These are phyloP conservation scores for Diplodia sapinea DNA, from an alignment of 2,329 filamentous ascomycete species.

Conservation along the genomic window DNA sequence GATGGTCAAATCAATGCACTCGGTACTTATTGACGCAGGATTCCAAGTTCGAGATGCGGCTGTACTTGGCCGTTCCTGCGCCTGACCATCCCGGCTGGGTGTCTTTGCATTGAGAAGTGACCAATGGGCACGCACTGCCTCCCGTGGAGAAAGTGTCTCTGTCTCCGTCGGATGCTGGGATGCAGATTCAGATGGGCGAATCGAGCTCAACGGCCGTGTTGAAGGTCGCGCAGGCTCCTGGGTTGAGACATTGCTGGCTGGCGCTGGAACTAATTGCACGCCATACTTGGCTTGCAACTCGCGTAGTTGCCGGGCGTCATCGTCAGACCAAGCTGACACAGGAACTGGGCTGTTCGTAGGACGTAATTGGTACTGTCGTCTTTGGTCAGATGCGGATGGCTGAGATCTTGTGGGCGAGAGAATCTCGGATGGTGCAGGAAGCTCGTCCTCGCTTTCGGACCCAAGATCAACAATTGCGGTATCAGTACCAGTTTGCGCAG, in stretches of 20 bases:
- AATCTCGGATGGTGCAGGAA: background rate
- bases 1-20: conserved; percentile 13
- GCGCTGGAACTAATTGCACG: background rate
- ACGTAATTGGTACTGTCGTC: background rate
- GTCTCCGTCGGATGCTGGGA: background rate
- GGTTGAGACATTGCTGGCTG: background rate
- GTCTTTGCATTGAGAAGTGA: background rate
- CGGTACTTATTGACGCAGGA: background rate
- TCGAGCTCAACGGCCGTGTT: background rate
- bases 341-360: background rate
- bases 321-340: background rate
- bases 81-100: background rate
- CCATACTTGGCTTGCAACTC: background rate
- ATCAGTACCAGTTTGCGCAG: background rate
- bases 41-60: background rate
- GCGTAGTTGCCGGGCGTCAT: background rate
- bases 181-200: background rate
- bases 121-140: conserved; percentile 22
- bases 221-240: background rate
- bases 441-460: conserved; percentile 24
- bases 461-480: background rate
- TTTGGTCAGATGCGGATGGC: background rate
- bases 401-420: background rate
- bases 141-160: conserved; percentile 9
- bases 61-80: background rate